Evolutionary conservation across 2,329 filamentous ascomycete genomes (phyloP), one percentile per base, ranked within the genome.

Genomic region (Phaeoacremonium minimum): DNA sequence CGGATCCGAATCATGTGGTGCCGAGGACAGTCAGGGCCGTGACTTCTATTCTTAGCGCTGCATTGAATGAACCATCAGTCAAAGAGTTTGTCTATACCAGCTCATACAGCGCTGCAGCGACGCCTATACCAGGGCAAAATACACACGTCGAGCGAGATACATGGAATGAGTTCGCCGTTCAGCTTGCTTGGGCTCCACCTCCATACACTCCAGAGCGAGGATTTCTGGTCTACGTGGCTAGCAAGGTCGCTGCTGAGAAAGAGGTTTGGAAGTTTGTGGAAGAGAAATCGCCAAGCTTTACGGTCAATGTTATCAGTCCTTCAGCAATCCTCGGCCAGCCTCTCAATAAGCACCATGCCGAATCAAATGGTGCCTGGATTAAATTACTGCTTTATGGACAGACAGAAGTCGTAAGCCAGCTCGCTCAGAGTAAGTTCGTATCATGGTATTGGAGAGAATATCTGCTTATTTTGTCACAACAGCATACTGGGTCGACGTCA

Each of bases 1-100:
- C 56, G 2, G 55, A 71, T 37, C 59, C 66, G 0, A 50, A 64
- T 32, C 47, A 53, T 3, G 61, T 66, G 12, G 61, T 72, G n/a
- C 56, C 63, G 2, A 28, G 30, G 0, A 51, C 49, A 3, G 42
- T 69, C 3, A 32, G 41, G 0, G 56, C 55, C 13, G 47, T 56
- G 0, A 18, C 49, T 2, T 41, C 45, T 6, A 42, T 61, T 9
- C 45, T 70, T 6, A 53, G 61, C 6, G 50, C 63, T 0, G 63
- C 66, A 0, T 48, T 50, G 13, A 43, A 37, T 1, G 53, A 61
- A 16, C 42, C 58, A 0, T 51, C 51, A 5, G 52, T 73, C 1
- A 59, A 57, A 37, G 52, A 61, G 2, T 60, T 71, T 18, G 61
- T 71, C 5, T 44, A 62, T 26, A 67, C 64, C 0, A 63, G 57